Percentiles rank a stretch among this genome's conserved stretches.
Conservation (phyloP, 306 rosid species). For the Begonia loranthoides region DNA sequence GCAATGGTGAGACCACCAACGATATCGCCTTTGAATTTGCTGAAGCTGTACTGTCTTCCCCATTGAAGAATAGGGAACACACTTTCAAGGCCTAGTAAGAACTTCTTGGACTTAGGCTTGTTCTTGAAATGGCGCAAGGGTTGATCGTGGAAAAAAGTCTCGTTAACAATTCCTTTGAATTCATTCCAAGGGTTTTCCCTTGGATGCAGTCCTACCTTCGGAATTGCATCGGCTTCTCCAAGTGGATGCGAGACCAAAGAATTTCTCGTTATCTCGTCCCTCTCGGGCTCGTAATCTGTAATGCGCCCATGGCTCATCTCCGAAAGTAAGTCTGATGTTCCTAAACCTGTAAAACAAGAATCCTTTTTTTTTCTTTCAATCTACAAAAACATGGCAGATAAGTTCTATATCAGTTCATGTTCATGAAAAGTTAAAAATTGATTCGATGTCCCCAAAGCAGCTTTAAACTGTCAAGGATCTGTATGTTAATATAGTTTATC, state of each 20-base stretch:
- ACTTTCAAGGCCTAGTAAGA: slow-evolving; percentile 25
- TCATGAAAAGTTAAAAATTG: too few species aligned
- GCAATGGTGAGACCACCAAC: slow-evolving; percentile 57
- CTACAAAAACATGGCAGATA: not conserved
- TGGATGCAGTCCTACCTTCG: slow-evolving; percentile 18
- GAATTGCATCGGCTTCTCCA: not conserved
- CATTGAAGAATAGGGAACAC: slow-evolving; percentile 50
- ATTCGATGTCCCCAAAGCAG: too few species aligned
- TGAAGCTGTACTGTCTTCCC: slow-evolving; percentile 31
- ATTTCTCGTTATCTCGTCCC: too few species aligned
- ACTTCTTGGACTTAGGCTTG: slow-evolving; percentile 20
- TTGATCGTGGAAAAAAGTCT: slow-evolving; percentile 22
- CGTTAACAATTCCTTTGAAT: slow-evolving; percentile 10
- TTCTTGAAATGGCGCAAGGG: slow-evolving; percentile 34
- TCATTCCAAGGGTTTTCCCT: slow-evolving; percentile 12
- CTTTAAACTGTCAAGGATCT: too few species aligned
- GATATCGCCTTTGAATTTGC: slow-evolving; percentile 37
- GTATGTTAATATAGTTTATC: too few species aligned
- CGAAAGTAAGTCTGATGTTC: too few species aligned
- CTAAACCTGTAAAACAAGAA: not conserved
- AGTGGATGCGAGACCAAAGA: too few species aligned
- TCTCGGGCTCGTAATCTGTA: too few species aligned
- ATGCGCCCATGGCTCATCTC: too few species aligned
- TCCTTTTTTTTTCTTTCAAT: not conserved
- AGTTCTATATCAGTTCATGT: too few species aligned